phyloP scores from a whole-genome alignment of 345 rosid species.

The Gynandropsis gynandra region DNA sequence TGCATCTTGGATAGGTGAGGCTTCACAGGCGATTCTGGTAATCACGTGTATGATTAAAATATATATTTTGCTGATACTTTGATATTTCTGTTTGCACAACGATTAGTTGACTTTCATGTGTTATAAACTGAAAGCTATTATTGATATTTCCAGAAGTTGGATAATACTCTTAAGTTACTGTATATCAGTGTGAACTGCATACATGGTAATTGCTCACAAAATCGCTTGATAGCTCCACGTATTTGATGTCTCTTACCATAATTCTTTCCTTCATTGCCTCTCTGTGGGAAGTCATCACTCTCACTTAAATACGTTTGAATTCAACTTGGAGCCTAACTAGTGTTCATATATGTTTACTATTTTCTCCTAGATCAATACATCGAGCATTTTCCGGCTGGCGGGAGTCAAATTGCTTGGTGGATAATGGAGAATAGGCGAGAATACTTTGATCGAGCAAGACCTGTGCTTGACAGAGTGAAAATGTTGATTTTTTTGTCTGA shows the following conservation, averaged over 20 bases:
- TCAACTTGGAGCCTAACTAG: too few relatives aligned
- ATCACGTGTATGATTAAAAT: constrained; percentile 5
- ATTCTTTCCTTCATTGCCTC: constrained; percentile 12
- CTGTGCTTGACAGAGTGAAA: constrained; percentile 71
- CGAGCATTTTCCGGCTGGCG: constrained; percentile 79
- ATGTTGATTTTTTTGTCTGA: constrained; percentile 79
- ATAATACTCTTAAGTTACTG: constrained; percentile 4
- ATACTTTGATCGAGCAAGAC: constrained; percentile 79
- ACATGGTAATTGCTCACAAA: neutral
- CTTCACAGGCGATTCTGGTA: constrained; percentile 2
- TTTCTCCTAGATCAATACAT: constrained; percentile 74
- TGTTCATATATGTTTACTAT: neutral
- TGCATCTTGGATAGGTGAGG: constrained; percentile 89
- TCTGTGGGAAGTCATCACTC: neutral
- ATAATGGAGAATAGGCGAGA: constrained; percentile 92
- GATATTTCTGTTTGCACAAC: constrained; percentile 2
- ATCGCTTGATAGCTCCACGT: neutral
- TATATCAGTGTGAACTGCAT: neutral
- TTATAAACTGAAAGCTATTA: neutral
- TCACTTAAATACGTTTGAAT: neutral
- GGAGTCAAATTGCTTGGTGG: constrained; percentile 97
- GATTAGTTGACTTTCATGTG: neutral
- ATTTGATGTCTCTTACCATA: neutral
- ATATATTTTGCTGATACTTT: constrained; percentile 7
- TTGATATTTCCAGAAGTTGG: neutral